Evolutionary conservation across 148 eudicot genomes (phyloP).

Genomic region (Arbutus unedo): DNA sequence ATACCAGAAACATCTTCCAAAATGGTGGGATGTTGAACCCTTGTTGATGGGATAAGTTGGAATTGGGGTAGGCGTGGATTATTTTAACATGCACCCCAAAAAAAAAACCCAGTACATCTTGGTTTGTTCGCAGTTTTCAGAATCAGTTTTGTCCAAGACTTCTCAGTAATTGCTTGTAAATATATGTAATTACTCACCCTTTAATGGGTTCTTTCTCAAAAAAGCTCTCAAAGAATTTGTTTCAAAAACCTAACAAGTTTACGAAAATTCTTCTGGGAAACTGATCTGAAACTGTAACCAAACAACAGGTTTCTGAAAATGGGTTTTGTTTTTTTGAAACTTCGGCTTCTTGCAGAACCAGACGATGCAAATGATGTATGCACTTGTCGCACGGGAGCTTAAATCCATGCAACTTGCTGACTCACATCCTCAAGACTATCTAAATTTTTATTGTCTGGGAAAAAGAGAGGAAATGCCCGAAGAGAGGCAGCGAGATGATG

Average conservation of each 20-base stretch:
- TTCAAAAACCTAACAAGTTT: neutral
- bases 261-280: neutral
- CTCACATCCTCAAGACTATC: constrained; percentile 66
- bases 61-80: too few relatives aligned
- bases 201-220: neutral
- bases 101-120: neutral
- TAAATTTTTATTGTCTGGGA: constrained; percentile 92
- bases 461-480: constrained; percentile 70
- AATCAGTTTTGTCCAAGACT: neutral
- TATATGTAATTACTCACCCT: neutral
- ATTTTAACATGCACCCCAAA: too few relatives aligned
- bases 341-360: constrained; percentile 54
- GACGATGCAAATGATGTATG: constrained; percentile 90
- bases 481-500: constrained; percentile 28
- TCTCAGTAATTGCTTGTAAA: neutral
- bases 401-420: constrained; percentile 59
- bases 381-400: constrained; percentile 64
- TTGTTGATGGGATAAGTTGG: too few relatives aligned
- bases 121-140: neutral
- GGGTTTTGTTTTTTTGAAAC: neutral
- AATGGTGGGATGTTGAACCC: too few relatives aligned
- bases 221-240: neutral
- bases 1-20: neutral
- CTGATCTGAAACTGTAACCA: neutral
- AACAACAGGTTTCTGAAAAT: neutral